Evolutionary conservation across 2,329 filamentous ascomycete genomes (phyloP).

Genomic region (Colletotrichum tofieldiae): DNA sequence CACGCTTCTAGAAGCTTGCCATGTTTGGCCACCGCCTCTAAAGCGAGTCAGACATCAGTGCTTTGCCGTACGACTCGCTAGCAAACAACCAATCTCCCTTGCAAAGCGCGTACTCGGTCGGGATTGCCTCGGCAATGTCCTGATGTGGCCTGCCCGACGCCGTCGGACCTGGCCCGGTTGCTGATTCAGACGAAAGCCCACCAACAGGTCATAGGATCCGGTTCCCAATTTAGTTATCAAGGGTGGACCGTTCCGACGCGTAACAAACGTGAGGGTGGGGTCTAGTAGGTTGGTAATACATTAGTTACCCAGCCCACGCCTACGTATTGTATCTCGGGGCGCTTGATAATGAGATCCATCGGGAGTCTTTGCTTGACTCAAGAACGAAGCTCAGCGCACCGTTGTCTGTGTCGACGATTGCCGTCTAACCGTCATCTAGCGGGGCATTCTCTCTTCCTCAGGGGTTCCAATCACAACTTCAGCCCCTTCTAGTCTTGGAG

Average conservation of each 20-base stretch:
- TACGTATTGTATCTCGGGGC: constrained; percentile 18
- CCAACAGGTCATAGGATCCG: background rate
- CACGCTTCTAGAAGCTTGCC: constrained; percentile 40
- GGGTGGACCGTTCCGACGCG: constrained; percentile 33
- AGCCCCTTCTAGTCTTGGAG: background rate
- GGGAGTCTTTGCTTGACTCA: constrained; percentile 27
- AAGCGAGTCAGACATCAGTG: constrained; percentile 34
- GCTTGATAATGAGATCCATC: constrained; percentile 8
- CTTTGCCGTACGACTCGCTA: background rate
- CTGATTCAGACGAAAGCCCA: constrained; percentile 25
- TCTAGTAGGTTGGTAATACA: constrained; percentile 21
- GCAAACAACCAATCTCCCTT: background rate
- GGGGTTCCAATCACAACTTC: constrained; percentile 12
- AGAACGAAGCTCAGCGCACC: constrained; percentile 23
- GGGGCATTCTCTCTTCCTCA: constrained; percentile 16
- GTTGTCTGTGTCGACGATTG: constrained; percentile 14
- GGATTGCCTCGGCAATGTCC: constrained; percentile 31
- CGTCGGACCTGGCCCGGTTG: constrained; percentile 7
- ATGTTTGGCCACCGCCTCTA: constrained; percentile 15
- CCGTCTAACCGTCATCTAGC: constrained; percentile 17
- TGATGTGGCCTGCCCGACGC: constrained; percentile 7
- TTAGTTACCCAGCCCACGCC: background rate
- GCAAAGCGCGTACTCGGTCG: constrained; percentile 24
- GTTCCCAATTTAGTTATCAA: background rate
- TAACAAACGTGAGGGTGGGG: constrained; percentile 30